These are phyloP conservation scores for Rhizopus sp. DNA, from an alignment of 371 early-diverging fungal species.

Conservation along the genomic window DNA sequence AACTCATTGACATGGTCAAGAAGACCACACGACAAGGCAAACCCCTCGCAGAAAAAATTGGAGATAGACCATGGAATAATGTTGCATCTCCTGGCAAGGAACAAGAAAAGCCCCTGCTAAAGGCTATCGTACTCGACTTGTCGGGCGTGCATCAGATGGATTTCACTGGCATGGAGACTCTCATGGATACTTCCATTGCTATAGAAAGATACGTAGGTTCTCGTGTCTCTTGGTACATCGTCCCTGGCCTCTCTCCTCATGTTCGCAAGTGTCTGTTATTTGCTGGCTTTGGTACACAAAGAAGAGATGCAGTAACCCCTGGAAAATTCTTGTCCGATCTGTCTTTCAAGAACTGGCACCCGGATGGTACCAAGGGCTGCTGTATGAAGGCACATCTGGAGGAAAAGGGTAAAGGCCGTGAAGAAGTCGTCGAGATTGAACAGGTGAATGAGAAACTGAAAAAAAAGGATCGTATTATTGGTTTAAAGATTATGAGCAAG, in stretches of 20 bases:
- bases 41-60: slow-evolving; percentile 28
- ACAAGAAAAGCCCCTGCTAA: slow-evolving; percentile 49
- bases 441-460: slow-evolving; percentile 1
- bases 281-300: slow-evolving; percentile 43
- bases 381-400: neutral
- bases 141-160: slow-evolving; percentile 80
- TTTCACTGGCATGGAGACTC: slow-evolving; percentile 74
- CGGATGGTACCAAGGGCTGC: neutral
- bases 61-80: slow-evolving; percentile 53
- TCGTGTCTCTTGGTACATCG: slow-evolving; percentile 40
- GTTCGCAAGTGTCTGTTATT: slow-evolving; percentile 35
- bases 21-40: slow-evolving; percentile 36
- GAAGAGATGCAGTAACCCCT: slow-evolving; percentile 9
- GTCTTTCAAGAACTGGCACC: neutral
- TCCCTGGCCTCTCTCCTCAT: slow-evolving; percentile 19
- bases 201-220: slow-evolving; percentile 41
- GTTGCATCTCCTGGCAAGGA: slow-evolving; percentile 25
- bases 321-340: slow-evolving; percentile 31
- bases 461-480: no score
- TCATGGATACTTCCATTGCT: slow-evolving; percentile 49
- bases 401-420: slow-evolving; percentile 4
- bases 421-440: slow-evolving; percentile 13
- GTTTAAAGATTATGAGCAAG: no score
- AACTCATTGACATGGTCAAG: slow-evolving; percentile 45
- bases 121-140: slow-evolving; percentile 81